Percentiles rank a stretch among this genome's conserved stretches.
Conservation (phyloP, 2,329 filamentous ascomycete genomes). For the Hymenoscyphus albidus region DNA sequence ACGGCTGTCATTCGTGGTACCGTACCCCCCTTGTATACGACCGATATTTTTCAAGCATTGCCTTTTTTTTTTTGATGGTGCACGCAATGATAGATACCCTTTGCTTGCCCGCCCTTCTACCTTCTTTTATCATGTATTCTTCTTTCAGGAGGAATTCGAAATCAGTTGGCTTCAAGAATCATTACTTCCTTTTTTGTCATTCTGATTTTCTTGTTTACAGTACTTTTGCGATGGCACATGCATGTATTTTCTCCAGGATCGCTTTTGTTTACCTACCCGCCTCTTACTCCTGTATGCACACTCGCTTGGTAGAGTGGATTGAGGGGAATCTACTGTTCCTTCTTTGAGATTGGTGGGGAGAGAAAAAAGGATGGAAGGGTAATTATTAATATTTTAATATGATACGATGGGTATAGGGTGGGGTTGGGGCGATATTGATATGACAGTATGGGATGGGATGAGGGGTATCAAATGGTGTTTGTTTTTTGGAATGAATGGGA, state of each 20-base stretch:
- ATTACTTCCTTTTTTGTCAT: neutral
- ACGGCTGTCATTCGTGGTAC: neutral
- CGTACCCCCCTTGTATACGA: constrained; percentile 21
- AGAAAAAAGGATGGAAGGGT: constrained; percentile 11
- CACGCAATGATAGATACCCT: constrained; percentile 27
- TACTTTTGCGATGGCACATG: neutral
- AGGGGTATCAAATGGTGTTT: too few species aligned
- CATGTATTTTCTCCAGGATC: too few species aligned
- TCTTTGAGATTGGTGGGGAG: neutral
- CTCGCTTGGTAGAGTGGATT: constrained; percentile 10
- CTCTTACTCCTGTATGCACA: neutral
- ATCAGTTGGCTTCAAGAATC: constrained; percentile 7
- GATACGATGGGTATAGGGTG: constrained; percentile 8
- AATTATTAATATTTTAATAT: constrained; percentile 27
- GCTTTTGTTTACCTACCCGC: too few species aligned
- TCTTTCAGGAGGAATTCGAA: neutral
- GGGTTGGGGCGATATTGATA: neutral
- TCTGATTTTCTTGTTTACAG: neutral
- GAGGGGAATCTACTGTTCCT: neutral
- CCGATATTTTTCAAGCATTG: constrained; percentile 14
- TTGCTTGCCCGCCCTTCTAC: constrained; percentile 16
- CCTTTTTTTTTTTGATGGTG: constrained; percentile 22
- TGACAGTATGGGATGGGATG: too few species aligned
- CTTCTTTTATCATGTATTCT: constrained; percentile 6
- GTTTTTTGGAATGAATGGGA: neutral